Conservation (phyloP, 306 rosid genomes). For the Quercus agrifolia region DNA sequence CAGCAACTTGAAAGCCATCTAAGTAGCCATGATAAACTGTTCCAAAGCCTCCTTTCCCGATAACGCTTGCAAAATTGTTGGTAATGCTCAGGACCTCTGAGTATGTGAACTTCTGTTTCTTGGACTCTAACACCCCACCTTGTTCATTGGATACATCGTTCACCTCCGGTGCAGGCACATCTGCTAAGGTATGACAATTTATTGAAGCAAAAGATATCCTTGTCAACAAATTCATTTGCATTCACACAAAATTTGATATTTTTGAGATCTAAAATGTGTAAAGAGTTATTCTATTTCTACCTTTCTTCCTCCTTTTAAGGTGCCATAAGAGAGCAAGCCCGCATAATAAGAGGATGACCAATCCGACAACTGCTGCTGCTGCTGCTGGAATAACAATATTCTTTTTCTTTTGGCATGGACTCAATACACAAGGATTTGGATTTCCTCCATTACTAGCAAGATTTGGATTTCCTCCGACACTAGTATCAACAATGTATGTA, state of each 20-base stretch:
- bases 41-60: conserved; percentile 57
- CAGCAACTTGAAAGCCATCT: conserved; percentile 49
- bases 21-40: conserved; percentile 40
- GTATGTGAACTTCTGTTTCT: conserved; percentile 32
- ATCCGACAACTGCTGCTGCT: conserved; percentile 30
- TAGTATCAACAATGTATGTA: conserved; percentile 5
- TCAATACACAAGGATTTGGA: conserved; percentile 13
- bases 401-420: conserved; percentile 26
- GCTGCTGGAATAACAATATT: conserved; percentile 28
- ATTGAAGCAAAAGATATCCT: too few species aligned
- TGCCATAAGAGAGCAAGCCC: conserved; percentile 5
- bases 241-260: too few species aligned
- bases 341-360: conserved; percentile 10
- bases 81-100: conserved; percentile 40
- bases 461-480: conserved; percentile 35
- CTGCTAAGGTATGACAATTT: too few species aligned
- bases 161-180: too few species aligned
- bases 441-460: too few species aligned
- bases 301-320: too few species aligned
- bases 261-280: too few species aligned
- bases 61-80: conserved; percentile 35
- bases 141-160: too few species aligned
- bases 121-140: conserved; percentile 8
- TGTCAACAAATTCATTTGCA: too few species aligned
- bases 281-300: too few species aligned